A percentile compares a stretch with the other conserved stretches of the same genome.
These are phyloP conservation scores for Clathrus columnatus DNA, from an alignment of 768 basidiomycete species.

Conservation along the genomic window DNA sequence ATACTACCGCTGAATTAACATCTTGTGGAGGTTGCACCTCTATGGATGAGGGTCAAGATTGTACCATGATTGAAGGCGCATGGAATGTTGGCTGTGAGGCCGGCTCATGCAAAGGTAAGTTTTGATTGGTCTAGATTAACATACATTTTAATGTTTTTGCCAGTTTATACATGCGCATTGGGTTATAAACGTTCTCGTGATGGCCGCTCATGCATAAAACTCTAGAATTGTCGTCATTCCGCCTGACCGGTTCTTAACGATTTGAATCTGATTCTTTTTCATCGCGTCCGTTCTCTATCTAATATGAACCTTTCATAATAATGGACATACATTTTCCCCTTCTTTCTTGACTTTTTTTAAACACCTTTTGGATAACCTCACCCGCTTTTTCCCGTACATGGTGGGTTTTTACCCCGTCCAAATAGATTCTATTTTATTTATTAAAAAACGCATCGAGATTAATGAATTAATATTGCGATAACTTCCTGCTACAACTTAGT, in stretches of 20 bases:
- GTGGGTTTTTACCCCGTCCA: too few relatives aligned
- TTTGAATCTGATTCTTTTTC: conserved; percentile 1
- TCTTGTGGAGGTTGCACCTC: conserved; percentile 71
- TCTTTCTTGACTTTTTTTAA: too few relatives aligned
- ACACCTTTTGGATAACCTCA: too few relatives aligned
- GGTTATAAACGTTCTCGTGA: conserved; percentile 38
- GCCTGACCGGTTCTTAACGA: too few relatives aligned
- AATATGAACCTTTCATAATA: too few relatives aligned
- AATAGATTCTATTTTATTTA: too few relatives aligned
- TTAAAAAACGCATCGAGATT: too few relatives aligned
- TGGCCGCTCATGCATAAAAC: conserved; percentile 33
- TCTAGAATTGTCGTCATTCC: conserved; percentile 18
- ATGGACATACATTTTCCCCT: too few relatives aligned
- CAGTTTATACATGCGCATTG: conserved; percentile 43
- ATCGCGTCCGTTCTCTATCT: not conserved
- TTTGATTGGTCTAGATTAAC: not conserved
- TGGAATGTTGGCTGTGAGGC: conserved; percentile 64
- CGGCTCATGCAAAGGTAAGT: conserved; percentile 44
- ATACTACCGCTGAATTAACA: conserved; percentile 51
- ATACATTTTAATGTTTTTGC: not conserved
- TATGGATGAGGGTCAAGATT: conserved; percentile 59
- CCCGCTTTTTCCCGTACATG: too few relatives aligned
- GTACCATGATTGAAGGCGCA: conserved; percentile 53
- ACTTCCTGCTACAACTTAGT: too few relatives aligned
- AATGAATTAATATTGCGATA: too few relatives aligned